A percentile compares a stretch with the other conserved stretches of the same genome.
Conservation (phyloP, 768 basidiomycete genomes). For the Ramaria sp. region DNA sequence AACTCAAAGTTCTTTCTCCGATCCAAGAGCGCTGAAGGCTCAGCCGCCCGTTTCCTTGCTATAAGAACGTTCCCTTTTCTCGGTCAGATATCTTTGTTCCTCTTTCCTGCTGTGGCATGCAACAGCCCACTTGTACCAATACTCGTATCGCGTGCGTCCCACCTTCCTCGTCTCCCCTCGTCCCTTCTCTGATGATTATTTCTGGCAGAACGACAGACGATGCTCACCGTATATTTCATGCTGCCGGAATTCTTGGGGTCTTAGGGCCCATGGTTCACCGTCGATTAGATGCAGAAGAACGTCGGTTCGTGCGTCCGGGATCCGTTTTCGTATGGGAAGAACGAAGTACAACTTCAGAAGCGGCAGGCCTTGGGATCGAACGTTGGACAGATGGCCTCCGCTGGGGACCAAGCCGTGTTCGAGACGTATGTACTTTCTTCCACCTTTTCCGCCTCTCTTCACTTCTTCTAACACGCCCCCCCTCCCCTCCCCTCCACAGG, state of each 20-base stretch:
- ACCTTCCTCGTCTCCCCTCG: neutral
- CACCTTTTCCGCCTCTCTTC: conserved; percentile 4
- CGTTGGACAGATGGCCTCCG: conserved; percentile 76
- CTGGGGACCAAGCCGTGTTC: conserved; percentile 76
- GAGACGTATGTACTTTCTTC: conserved; percentile 44
- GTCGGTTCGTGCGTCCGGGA: conserved; percentile 57
- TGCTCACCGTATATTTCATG: conserved; percentile 68
- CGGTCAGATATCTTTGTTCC: conserved; percentile 11
- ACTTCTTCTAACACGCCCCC: too few relatives aligned
- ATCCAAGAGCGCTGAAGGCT: neutral
- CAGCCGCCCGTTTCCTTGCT: conserved; percentile 5
- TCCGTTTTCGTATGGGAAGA: conserved; percentile 82
- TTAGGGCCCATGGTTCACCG: conserved; percentile 54
- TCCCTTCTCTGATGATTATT: neutral
- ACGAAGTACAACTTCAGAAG: conserved; percentile 53
- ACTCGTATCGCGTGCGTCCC: conserved; percentile 39
- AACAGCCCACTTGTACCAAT: conserved; percentile 54
- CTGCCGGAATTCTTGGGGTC: conserved; percentile 37
- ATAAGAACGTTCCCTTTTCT: conserved; percentile 10
- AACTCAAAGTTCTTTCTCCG: conserved; percentile 1
- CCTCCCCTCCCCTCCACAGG: conserved; percentile 44
- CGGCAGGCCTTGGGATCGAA: conserved; percentile 71
- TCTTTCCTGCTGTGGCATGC: conserved; percentile 30
- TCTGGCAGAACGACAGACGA: conserved; percentile 38
- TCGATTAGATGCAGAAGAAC: conserved; percentile 66